Base-by-base conservation (phyloP, 345 rosid species). In the Citrus mangshanensis region DNA sequence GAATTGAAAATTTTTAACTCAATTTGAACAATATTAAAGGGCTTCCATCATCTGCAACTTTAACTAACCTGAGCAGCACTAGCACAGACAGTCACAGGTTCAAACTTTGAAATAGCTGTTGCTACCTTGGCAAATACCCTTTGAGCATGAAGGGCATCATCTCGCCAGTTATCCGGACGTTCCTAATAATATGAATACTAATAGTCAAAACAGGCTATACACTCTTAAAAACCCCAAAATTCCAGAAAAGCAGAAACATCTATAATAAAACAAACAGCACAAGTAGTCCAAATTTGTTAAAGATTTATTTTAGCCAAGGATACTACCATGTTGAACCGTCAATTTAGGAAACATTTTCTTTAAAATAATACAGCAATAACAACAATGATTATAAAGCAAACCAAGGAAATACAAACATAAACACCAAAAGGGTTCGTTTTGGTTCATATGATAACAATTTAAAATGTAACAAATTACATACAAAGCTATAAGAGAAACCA, bases 101-200 rank as follows among this genome's bases (percentile, higher is more conserved):
- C 98, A 51, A 91, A 95, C 86, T 70, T 89, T 25, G 95, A 89
- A 77, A 93, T 95, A 7, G 91, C 98, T 65, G 80, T 82, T 75
- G 99, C 99, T 38, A 93, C 92, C 83, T 84, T 80, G 12, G 73
- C 85, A 80, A 93, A 95, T 13, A 85, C 86, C 19, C 38, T 71
- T 70, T 95, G 98, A 7, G 83, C 99, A 22, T 77, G 94, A 19
- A 74, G 69, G 24, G 92, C 99, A 35, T 84, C 77, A 79, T 89
- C 86, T 62, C 99, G 82, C 98, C 99, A 95, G 83, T 92, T 96
- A 87, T 96, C 99, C 25, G 88, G 85, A 8, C 98, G 96, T 77
- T 96, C 99, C 99, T 96, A 85, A 75, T 35, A 30, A 30, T 46
- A 77, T 6, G 66, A 64, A 37, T 64, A 30, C 34, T 19, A 68